Conservation (phyloP, 139 green algal genomes). For the Penium margaritaceum region DNA sequence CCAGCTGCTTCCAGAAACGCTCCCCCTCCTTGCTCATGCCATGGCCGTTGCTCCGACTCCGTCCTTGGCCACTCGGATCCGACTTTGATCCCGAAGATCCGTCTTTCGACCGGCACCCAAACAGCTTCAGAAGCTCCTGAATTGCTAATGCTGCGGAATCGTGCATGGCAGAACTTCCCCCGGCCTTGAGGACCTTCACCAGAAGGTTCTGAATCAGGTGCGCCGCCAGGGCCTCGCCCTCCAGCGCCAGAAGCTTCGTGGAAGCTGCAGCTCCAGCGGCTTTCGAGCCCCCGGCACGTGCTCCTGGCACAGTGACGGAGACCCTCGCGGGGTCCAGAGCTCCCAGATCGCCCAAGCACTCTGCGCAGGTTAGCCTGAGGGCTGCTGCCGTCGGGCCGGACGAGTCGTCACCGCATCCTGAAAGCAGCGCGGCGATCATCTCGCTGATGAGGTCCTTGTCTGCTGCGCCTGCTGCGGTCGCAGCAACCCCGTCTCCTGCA, state of each 20-base stretch:
- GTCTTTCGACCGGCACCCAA: conserved; percentile 16
- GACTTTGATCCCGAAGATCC: too few species aligned
- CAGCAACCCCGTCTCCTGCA: neutral
- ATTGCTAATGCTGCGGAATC: conserved; percentile 69
- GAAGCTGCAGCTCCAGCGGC: conserved; percentile 5
- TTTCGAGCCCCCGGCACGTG: neutral
- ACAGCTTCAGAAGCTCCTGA: conserved; percentile 55
- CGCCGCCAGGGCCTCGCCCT: conserved; percentile 30
- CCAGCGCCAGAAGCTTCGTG: neutral
- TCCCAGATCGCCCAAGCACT: conserved; percentile 49
- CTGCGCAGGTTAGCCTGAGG: conserved; percentile 35
- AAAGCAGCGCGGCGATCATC: conserved; percentile 36
- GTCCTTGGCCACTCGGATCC: too few species aligned
- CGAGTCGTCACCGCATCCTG: conserved; percentile 27
- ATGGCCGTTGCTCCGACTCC: neutral
- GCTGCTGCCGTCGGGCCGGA: conserved; percentile 2
- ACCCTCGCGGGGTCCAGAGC: conserved; percentile 44
- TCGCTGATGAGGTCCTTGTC: neutral
- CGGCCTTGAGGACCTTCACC: conserved; percentile 69
- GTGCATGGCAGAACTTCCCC: conserved; percentile 61
- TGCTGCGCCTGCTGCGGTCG: too few species aligned
- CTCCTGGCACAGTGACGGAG: neutral
- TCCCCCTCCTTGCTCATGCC: neutral
- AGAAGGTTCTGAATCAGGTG: conserved; percentile 58
- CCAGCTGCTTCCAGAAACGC: neutral